phyloP scores from a whole-genome alignment of 108 stramenopile genomes.

The Skeletonema tropicum region DNA sequence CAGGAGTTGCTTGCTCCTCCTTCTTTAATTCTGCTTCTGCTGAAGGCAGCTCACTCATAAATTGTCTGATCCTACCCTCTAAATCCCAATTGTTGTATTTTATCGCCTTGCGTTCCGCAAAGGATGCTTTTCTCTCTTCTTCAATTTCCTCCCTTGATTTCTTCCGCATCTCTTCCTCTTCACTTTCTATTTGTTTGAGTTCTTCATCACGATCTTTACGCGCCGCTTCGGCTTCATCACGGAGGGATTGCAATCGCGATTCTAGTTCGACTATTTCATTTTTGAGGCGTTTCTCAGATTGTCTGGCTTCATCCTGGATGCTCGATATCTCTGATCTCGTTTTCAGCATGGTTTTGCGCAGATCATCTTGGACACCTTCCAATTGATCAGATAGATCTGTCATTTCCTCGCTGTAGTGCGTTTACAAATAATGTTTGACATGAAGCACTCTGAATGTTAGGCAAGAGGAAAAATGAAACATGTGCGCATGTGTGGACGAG shows the following conservation, averaged over 20 bases:
- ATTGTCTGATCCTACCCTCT: constrained; percentile 27
- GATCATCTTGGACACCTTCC: constrained; percentile 32
- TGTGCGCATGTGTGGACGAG: not conserved
- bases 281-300: constrained; percentile 18
- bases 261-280: constrained; percentile 36
- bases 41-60: not conserved
- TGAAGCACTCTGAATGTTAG: not conserved
- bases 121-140: not conserved
- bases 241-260: constrained; percentile 17
- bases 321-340: constrained; percentile 21
- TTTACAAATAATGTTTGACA: too few relatives aligned
- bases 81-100: constrained; percentile 30
- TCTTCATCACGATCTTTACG: constrained; percentile 1
- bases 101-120: constrained; percentile 11
- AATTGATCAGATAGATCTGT: constrained; percentile 29
- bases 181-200: constrained; percentile 13
- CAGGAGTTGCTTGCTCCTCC: constrained; percentile 9
- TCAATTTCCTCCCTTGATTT: constrained; percentile 21
- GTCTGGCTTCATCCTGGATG: constrained; percentile 26
- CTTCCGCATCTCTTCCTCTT: constrained; percentile 15
- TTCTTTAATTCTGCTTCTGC: constrained; percentile 10
- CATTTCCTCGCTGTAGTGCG: constrained; percentile 31
- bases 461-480: not conserved
- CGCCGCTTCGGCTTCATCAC: constrained; percentile 17
- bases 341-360: constrained; percentile 27